These are phyloP conservation scores for Ramaria rubella DNA, from an alignment of 768 basidiomycete species.

Conservation along the genomic window DNA sequence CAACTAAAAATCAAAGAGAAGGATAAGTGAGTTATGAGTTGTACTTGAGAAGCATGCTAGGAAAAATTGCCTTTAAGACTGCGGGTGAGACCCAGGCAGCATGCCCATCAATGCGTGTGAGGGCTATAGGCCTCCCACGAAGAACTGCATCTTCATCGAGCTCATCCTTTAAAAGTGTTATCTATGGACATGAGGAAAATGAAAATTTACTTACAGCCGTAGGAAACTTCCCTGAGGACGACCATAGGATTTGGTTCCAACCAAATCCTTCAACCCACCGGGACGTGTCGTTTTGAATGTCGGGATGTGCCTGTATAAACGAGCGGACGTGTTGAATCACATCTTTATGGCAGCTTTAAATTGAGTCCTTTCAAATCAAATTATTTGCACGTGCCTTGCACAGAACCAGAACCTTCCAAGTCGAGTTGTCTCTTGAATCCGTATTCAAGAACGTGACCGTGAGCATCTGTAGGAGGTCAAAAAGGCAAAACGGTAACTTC, in stretches of 20 bases:
- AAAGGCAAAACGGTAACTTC: not conserved
- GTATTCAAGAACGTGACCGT: constrained; percentile 71
- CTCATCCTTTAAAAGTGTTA: constrained; percentile 46
- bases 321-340: constrained; percentile 52
- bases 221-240: constrained; percentile 55
- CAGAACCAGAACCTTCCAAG: constrained; percentile 48
- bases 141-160: constrained; percentile 66
- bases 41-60: not conserved
- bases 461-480: constrained; percentile 48
- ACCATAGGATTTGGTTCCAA: constrained; percentile 90
- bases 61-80: constrained; percentile 42
- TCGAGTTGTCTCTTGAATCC: constrained; percentile 65
- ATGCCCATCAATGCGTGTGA: constrained; percentile 77
- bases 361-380: too few species aligned
- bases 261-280: constrained; percentile 83
- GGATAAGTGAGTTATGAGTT: not conserved
- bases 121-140: constrained; percentile 59
- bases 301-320: constrained; percentile 53
- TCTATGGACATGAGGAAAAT: not conserved
- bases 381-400: constrained; percentile 44
- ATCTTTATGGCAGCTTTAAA: constrained; percentile 36
- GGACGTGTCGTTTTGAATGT: constrained; percentile 43
- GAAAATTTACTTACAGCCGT: constrained; percentile 60
- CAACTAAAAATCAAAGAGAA: constrained; percentile 23
- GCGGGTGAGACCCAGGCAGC: constrained; percentile 80